Evolutionary conservation across 257 asterid genomes (phyloP), one percentile per base, ranked within the genome.

Genomic region (Anisodus tanguticus): DNA sequence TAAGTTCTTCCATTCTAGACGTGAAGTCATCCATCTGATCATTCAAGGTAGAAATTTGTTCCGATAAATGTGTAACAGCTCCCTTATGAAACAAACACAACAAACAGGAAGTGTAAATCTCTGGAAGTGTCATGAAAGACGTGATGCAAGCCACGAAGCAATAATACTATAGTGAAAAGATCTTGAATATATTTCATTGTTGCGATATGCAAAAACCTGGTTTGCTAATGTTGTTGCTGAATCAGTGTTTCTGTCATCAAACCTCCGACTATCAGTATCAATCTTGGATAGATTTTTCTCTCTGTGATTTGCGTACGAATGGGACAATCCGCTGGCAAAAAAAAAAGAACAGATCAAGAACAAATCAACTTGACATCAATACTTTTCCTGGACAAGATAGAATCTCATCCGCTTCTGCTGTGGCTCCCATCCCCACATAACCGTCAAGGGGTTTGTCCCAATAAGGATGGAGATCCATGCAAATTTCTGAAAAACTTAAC

Each of bases 1-100:
- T 97, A 58, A 97, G 88, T 87, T 93, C 98, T 84, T 95, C 98
- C 53, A 97, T 85, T 59, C 87, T 87, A 82, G 91, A 89, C 22
- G 98, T 94, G 88, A 95, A 94, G 74, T 95, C 98, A 83, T 97
- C 97, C 94, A 97, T 92, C 71, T 98, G 90, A 84, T 93, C 97
- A 59, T 92, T 93, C 80, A 95, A 88, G 1, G 96, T 91, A 4
- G 97, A 92, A 37, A 97, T 94, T 82, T 95, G 98, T 91, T 97
- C 99, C 10, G 94, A 93, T 68, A 97, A 94, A 31, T 91, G 99
- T 11, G 89, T 79, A 55, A 90, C 89, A 49, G 95, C 89, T 86
- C 94, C 98, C 98, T 92, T 57, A 70, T 59, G 77, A 55, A 37
- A 80, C 22, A 86, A 54, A 6, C 35, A 60, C 60, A n/a, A 15